phyloP scores from a whole-genome alignment of 768 basidiomycete species.

The Pleurotus tuber-regium region DNA sequence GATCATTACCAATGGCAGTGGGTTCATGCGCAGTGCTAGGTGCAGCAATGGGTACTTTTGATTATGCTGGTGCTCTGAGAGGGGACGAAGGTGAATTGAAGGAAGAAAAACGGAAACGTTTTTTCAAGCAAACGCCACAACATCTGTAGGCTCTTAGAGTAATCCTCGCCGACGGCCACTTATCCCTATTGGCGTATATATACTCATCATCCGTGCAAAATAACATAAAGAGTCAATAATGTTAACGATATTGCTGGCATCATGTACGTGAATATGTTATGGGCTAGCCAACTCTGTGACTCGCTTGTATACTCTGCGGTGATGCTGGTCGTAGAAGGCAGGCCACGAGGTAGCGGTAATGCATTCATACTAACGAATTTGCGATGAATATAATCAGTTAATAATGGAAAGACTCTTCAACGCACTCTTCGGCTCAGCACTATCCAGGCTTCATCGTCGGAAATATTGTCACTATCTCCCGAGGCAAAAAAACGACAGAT shows the following conservation, averaged over 20 bases:
- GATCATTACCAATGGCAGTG: slow-evolving; percentile 80
- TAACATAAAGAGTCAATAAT: too few species aligned
- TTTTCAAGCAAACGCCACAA: slow-evolving; percentile 75
- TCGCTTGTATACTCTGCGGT: background rate
- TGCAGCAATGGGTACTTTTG: slow-evolving; percentile 76
- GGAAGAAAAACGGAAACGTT: slow-evolving; percentile 73
- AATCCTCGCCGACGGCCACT: too few species aligned
- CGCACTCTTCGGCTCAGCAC: slow-evolving; percentile 41
- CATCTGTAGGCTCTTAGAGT: too few species aligned
- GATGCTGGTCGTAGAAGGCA: slow-evolving; percentile 7
- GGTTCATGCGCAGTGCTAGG: slow-evolving; percentile 79
- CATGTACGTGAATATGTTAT: too few species aligned
- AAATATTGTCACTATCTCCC: slow-evolving; percentile 40
- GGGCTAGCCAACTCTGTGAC: slow-evolving; percentile 1
- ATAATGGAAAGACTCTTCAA: background rate
- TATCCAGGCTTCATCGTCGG: slow-evolving; percentile 50
- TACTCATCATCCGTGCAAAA: too few species aligned
- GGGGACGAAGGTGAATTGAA: slow-evolving; percentile 41
- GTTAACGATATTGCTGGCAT: too few species aligned
- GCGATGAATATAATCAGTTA: slow-evolving; percentile 1
- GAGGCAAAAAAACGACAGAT: slow-evolving; percentile 56
- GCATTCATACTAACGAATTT: slow-evolving; percentile 13
- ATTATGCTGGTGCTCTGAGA: slow-evolving; percentile 62
- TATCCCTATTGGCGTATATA: too few species aligned
- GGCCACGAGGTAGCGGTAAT: slow-evolving; percentile 11